Evolutionary conservation across 2,329 filamentous ascomycete genomes (phyloP).

Genomic region (Sphaceloma murrayae): DNA sequence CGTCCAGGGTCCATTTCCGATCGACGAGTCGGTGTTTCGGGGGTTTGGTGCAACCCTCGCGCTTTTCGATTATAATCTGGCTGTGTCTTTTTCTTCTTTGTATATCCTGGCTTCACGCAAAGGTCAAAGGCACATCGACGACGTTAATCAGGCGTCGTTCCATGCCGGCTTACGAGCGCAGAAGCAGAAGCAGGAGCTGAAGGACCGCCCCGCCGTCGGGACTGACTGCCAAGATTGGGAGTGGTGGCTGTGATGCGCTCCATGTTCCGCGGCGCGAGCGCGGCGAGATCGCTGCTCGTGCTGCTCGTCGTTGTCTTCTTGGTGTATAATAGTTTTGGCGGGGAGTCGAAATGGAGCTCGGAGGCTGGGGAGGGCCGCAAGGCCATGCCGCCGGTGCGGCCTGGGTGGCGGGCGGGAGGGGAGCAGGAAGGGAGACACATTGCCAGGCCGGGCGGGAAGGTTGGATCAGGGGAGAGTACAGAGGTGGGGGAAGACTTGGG

Average conservation of each 20-base stretch:
- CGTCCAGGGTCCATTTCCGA: too few relatives aligned
- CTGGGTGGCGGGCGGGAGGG: not conserved
- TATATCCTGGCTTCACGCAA: too few relatives aligned
- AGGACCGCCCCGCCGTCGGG: too few relatives aligned
- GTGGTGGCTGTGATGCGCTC: conserved; percentile 2
- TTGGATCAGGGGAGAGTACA: not conserved
- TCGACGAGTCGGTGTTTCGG: too few relatives aligned
- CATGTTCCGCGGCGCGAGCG: not conserved
- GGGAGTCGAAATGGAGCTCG: not conserved
- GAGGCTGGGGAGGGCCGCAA: not conserved
- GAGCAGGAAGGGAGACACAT: conserved; percentile 1
- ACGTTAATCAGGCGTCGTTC: too few relatives aligned
- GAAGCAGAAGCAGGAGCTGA: too few relatives aligned
- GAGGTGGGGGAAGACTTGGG: not conserved
- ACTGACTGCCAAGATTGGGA: not conserved
- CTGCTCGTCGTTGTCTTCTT: conserved; percentile 4
- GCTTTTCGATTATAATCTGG: too few relatives aligned
- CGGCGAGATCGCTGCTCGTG: not conserved
- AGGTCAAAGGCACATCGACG: too few relatives aligned
- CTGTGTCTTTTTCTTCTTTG: too few relatives aligned
- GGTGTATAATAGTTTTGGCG: conserved; percentile 4
- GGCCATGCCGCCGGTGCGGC: not conserved
- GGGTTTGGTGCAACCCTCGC: too few relatives aligned
- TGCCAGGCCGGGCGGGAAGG: not conserved
- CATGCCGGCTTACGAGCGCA: too few relatives aligned